A percentile compares a stretch with the other conserved stretches of the same genome.
phyloP scores from a whole-genome alignment of 2,329 filamentous ascomycete species.

The Aspergillus floridensis region DNA sequence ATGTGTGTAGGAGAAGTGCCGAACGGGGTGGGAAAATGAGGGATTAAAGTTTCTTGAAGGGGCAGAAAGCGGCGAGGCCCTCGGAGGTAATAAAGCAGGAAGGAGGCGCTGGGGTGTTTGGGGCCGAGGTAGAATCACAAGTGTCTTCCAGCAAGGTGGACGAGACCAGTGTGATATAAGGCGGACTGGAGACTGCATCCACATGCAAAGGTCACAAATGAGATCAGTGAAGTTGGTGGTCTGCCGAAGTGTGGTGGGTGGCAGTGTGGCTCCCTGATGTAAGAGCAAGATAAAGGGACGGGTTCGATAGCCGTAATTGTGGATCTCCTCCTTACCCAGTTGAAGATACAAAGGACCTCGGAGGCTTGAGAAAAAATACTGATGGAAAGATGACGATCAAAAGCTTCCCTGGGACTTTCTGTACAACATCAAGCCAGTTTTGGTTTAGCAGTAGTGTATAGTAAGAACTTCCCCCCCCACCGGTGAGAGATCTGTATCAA shows the following conservation, averaged over 20 bases:
- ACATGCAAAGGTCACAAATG: slow-evolving; percentile 14
- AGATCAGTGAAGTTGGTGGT: neutral
- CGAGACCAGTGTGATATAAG: slow-evolving; percentile 23
- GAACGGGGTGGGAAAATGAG: slow-evolving; percentile 8
- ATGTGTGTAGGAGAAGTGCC: slow-evolving; percentile 13
- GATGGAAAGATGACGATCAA: slow-evolving; percentile 8
- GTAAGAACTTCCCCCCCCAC: neutral
- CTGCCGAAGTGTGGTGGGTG: neutral
- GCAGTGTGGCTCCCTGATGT: slow-evolving; percentile 18
- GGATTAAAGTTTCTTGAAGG: slow-evolving; percentile 20
- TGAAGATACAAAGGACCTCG: slow-evolving; percentile 3
- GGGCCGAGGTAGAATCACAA: slow-evolving; percentile 29
- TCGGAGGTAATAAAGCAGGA: slow-evolving; percentile 14
- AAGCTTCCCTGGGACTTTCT: neutral
- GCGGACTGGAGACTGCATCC: slow-evolving; percentile 20
- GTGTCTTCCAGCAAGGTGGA: slow-evolving; percentile 24
- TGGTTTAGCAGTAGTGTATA: neutral
- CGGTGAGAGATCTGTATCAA: slow-evolving; percentile 1
- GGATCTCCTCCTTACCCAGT: slow-evolving; percentile 16
- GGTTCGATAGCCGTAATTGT: slow-evolving; percentile 21
- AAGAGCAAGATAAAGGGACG: slow-evolving; percentile 16
- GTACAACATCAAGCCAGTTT: neutral
- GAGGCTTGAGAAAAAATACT: neutral
- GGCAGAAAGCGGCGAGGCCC: slow-evolving; percentile 15
- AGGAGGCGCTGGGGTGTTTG: slow-evolving; percentile 23